These are phyloP conservation scores for Colletotrichum tamarilloi DNA, from an alignment of 2,329 filamentous ascomycete genomes.

Conservation along the genomic window DNA sequence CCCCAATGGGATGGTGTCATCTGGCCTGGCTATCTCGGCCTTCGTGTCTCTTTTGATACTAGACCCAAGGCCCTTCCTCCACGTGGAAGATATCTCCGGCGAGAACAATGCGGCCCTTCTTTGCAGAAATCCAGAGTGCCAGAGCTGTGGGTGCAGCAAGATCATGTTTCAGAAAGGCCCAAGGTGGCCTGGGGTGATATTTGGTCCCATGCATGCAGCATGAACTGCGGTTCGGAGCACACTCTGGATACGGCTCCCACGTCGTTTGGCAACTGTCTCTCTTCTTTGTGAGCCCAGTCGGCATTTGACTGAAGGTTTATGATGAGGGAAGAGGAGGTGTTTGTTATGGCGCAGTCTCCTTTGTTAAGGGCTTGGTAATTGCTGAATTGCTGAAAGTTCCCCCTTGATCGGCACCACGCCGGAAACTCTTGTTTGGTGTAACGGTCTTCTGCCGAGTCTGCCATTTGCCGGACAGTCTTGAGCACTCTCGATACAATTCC, in stretches of 20 bases:
- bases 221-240: slow-evolving; percentile 1
- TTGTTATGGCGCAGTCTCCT: not conserved
- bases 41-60: slow-evolving; percentile 18
- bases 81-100: slow-evolving; percentile 25
- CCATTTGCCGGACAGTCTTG: not conserved
- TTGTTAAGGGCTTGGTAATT: not conserved
- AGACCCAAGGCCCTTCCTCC: slow-evolving; percentile 12
- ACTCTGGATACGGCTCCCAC: not conserved
- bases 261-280: not conserved
- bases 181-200: not conserved
- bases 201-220: slow-evolving; percentile 14
- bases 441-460: not conserved
- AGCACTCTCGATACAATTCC: not conserved
- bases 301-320: not conserved
- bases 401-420: not conserved
- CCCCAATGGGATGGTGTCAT: not conserved
- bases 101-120: not conserved
- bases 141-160: not conserved
- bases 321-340: not conserved
- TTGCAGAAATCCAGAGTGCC: not conserved
- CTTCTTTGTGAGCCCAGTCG: not conserved
- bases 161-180: slow-evolving; percentile 17
- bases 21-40: slow-evolving; percentile 15
- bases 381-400: not conserved
- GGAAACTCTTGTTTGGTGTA: not conserved